A percentile compares a stretch with the other conserved stretches of the same genome.
Evolutionary conservation across 208 protist genomes (phyloP).

Genomic region (Sergeia podlipaevii): DNA sequence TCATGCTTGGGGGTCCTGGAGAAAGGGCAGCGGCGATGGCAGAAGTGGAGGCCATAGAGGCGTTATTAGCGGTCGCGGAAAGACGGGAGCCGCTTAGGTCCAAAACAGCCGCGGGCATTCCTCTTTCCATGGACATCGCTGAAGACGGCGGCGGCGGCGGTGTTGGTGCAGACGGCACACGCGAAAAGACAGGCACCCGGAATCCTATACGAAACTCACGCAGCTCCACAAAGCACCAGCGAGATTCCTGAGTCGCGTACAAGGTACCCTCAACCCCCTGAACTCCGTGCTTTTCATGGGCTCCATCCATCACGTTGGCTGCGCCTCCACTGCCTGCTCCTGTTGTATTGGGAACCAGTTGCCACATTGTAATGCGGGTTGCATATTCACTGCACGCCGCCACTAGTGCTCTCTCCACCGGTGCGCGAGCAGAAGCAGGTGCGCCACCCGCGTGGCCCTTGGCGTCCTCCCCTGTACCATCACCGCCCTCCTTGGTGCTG

Average conservation of each 20-base stretch:
- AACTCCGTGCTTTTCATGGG: too few species aligned
- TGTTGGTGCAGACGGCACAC: too few species aligned
- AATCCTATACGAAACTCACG: conserved; percentile 34
- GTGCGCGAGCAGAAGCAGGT: background rate
- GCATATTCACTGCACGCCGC: conserved; percentile 34
- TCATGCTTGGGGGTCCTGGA: background rate
- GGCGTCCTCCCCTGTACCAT: background rate
- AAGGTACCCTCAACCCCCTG: too few species aligned
- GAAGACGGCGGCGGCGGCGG: conserved; percentile 8
- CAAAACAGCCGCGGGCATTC: background rate
- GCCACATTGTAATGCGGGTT: conserved; percentile 31
- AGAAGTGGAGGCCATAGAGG: conserved; percentile 1
- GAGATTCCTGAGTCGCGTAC: too few species aligned
- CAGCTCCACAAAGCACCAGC: conserved; percentile 13
- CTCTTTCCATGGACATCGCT: conserved; percentile 5
- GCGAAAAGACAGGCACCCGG: conserved; percentile 16
- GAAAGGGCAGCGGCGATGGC: background rate
- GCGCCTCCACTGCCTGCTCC: too few species aligned
- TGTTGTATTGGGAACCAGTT: too few species aligned
- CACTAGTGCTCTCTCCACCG: conserved; percentile 7
- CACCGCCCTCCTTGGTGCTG: background rate
- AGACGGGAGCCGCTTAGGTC: background rate
- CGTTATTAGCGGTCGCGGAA: conserved; percentile 13
- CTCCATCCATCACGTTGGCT: too few species aligned
- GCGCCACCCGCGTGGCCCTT: background rate